Percentiles rank a stretch among this genome's conserved stretches.
Evolutionary conservation across 352 stramenopile species (phyloP).

Genomic region (Blastocystis hominis): DNA sequence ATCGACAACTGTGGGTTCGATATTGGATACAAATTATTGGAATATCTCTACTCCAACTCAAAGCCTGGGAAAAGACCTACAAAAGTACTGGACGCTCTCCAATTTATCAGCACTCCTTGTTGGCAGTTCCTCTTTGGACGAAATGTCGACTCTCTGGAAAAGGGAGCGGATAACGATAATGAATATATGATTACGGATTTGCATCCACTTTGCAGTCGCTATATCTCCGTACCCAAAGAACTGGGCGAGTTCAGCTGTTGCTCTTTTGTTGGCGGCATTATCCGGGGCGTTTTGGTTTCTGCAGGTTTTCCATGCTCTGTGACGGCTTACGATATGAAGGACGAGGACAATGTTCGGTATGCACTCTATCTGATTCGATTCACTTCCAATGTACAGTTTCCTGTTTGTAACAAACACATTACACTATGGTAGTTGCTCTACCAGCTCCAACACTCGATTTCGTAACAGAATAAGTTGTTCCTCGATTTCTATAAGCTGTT

Average conservation of each 20-base stretch:
- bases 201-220: slow-evolving; percentile 25
- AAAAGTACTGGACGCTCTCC: slow-evolving; percentile 33
- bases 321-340: slow-evolving; percentile 51
- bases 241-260: slow-evolving; percentile 55
- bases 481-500: neutral
- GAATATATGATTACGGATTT: slow-evolving; percentile 50
- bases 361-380: slow-evolving; percentile 28
- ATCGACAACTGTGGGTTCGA: slow-evolving; percentile 50
- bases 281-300: slow-evolving; percentile 22
- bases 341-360: slow-evolving; percentile 8
- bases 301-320: slow-evolving; percentile 48
- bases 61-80: slow-evolving; percentile 33
- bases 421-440: neutral
- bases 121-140: slow-evolving; percentile 38
- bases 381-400: neutral
- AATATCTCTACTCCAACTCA: neutral
- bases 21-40: slow-evolving; percentile 45
- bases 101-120: slow-evolving; percentile 42
- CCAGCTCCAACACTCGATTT: neutral
- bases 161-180: slow-evolving; percentile 15
- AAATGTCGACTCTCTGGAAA: slow-evolving; percentile 8
- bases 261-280: slow-evolving; percentile 40
- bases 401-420: slow-evolving; percentile 1
- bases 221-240: slow-evolving; percentile 37
- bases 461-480: neutral